These are phyloP conservation scores for Xylaria bambusicola DNA, from an alignment of 495 filamentous ascomycete genomes.

Conservation along the genomic window DNA sequence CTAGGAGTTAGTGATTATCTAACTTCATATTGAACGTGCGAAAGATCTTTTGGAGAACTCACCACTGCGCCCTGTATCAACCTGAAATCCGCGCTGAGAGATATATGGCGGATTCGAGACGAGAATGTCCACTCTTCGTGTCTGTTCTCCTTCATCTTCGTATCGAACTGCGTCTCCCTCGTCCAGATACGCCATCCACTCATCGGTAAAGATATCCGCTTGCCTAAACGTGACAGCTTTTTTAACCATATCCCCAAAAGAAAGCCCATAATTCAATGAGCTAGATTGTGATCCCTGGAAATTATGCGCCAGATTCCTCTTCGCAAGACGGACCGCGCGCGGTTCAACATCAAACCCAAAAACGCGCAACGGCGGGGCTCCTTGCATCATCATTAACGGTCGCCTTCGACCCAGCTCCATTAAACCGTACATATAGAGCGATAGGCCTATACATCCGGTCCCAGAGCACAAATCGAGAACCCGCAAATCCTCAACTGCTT, in stretches of 20 bases:
- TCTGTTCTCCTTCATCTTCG: background rate
- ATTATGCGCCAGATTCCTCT: constrained; percentile 61
- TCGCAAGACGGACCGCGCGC: constrained; percentile 62
- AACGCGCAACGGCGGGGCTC: constrained; percentile 20
- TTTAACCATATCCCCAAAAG: background rate
- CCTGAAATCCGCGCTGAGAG: constrained; percentile 59
- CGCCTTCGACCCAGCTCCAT: background rate
- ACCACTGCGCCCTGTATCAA: constrained; percentile 57
- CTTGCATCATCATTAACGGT: background rate
- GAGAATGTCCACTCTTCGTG: constrained; percentile 62
- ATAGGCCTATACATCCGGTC: constrained; percentile 85
- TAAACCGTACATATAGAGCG: constrained; percentile 54
- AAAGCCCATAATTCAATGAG: no score
- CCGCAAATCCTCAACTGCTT: constrained; percentile 39
- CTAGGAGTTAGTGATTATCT: background rate
- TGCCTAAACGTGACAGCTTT: constrained; percentile 48
- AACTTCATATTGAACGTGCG: background rate
- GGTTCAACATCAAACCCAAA: constrained; percentile 64
- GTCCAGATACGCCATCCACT: constrained; percentile 18
- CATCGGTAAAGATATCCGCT: constrained; percentile 56
- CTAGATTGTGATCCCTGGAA: constrained; percentile 1
- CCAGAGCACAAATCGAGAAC: constrained; percentile 89
- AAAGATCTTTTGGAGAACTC: background rate
- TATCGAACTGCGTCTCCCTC: background rate
- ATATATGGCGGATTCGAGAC: constrained; percentile 93